Evolutionary conservation across 495 filamentous ascomycete species (phyloP), one percentile per base, ranked within the genome.

Genomic region (Aspergillus bertholletiae): DNA sequence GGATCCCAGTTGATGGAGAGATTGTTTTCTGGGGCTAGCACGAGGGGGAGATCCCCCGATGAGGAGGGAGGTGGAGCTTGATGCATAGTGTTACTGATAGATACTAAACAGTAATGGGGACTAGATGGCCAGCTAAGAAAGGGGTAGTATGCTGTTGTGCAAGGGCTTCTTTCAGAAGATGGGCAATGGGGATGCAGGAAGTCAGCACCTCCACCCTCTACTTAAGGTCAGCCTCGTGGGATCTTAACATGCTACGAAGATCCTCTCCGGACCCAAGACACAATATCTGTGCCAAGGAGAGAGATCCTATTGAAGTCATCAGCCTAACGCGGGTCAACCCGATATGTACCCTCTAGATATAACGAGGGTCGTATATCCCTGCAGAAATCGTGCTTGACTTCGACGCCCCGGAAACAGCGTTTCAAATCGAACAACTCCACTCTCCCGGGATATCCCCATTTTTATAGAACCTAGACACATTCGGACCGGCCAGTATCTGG

Each of bases 1-100:
- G 35, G 39, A 47, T 62, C 59, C 59, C 59, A 62, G 30, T 58
- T 50, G 21, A 54, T 50, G n/a, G 55, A 28, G n/a, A 51, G 59
- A 32, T 53, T 62, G 49, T 41, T 58, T 37, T 13, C 50, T 5
- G 49, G 7, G 8, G 49, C 22, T 21, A 49, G 23, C 2, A 56
- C 23, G 17, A 34, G 20, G 22, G 51, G 27, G 17, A 54, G 41
- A 41, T 43, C 54, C 7, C 28, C 39, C n/a, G 52, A 52, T 37
- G 48, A 12, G 22, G 48, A 37, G 7, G 51, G 20, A 37, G 47
- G 51, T 12, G 41, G 43, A 37, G 18, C 30, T 24, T 47, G 18
- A 15, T 39, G 37, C 18, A 47, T 44, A 47, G 58, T 40, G 52
- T 56, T 27, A 28, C 48, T 20, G 20, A 18, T 20, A 12, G 32